A percentile compares a stretch with the other conserved stretches of the same genome.
phyloP scores from a whole-genome alignment of 2,329 filamentous ascomycete genomes.

The Cytospora schulzeri region DNA sequence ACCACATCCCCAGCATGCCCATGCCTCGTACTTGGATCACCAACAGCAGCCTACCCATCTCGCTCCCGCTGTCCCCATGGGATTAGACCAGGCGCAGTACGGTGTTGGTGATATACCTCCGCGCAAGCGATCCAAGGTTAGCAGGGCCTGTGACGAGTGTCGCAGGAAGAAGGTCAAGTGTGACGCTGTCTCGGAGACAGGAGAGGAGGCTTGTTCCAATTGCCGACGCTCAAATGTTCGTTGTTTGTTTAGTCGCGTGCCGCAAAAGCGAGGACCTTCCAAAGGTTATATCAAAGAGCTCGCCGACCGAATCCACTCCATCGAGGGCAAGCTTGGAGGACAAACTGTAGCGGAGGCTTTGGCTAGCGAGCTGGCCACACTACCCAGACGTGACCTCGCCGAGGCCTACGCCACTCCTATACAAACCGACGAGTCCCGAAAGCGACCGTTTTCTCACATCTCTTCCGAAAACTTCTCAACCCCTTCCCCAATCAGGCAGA shows the following conservation, averaged over 20 bases:
- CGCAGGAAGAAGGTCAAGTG: conserved; percentile 89
- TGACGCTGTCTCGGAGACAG: conserved; percentile 75
- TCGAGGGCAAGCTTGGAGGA: conserved; percentile 72
- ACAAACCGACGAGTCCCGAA: conserved; percentile 42
- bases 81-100: conserved; percentile 50
- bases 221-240: conserved; percentile 75
- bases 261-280: conserved; percentile 84
- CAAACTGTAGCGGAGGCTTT: conserved; percentile 50
- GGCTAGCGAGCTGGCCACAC: conserved; percentile 40
- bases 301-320: conserved; percentile 78
- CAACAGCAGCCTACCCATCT: conserved; percentile 34
- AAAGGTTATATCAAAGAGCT: conserved; percentile 96
- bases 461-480: conserved; percentile 46
- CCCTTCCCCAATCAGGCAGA: conserved; percentile 45
- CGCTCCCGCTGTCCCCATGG: conserved; percentile 39
- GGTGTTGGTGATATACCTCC: conserved; percentile 60
- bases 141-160: conserved; percentile 86
- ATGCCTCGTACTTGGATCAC: conserved; percentile 33
- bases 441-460: conserved; percentile 53
- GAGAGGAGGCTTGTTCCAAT: conserved; percentile 75
- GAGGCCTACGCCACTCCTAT: conserved; percentile 55
- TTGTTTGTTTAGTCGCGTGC: conserved; percentile 84
- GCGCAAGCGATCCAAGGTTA: conserved; percentile 82
- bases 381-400: conserved; percentile 42
- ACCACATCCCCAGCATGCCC: conserved; percentile 36